phyloP scores from a whole-genome alignment of 1,284 basidiomycete species.

The Ceratorhiza oryzae-sativae region DNA sequence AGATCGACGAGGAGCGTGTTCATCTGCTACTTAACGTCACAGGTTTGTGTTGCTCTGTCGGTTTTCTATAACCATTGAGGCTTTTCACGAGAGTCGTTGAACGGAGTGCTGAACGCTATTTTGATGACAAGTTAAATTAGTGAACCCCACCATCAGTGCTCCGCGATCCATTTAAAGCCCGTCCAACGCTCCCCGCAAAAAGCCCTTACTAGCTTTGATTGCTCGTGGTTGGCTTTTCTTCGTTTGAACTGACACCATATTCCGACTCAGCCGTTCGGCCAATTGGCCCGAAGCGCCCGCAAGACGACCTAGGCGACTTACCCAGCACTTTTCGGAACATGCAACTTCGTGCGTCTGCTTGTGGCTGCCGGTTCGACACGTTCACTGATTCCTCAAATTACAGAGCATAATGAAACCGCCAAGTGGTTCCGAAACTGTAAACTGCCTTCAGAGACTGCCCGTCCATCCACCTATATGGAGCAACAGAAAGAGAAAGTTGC shows the following conservation, averaged over 20 bases:
- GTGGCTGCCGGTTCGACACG: neutral
- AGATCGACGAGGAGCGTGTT: neutral
- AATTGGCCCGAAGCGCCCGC: neutral
- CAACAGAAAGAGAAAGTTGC: neutral
- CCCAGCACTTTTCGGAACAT: neutral
- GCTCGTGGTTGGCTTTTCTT: neutral
- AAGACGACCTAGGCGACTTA: neutral
- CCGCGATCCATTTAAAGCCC: too few species aligned
- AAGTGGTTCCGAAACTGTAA: neutral
- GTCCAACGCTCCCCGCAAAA: too few species aligned
- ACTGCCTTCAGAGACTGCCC: neutral
- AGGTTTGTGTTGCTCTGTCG: neutral
- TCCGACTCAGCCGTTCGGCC: neutral
- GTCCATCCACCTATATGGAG: neutral
- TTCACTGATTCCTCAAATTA: neutral
- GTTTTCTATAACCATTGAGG: neutral
- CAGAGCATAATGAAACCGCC: neutral
- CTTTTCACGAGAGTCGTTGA: neutral
- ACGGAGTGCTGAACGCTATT: too few species aligned
- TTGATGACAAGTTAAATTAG: too few species aligned
- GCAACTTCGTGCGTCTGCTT: neutral
- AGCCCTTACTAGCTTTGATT: neutral
- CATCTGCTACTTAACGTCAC: neutral
- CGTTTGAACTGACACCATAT: neutral
- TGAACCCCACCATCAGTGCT: too few species aligned